Evolutionary conservation across 208 protist genomes (phyloP).

Genomic region (Acanthamoeba culbertsoni): DNA sequence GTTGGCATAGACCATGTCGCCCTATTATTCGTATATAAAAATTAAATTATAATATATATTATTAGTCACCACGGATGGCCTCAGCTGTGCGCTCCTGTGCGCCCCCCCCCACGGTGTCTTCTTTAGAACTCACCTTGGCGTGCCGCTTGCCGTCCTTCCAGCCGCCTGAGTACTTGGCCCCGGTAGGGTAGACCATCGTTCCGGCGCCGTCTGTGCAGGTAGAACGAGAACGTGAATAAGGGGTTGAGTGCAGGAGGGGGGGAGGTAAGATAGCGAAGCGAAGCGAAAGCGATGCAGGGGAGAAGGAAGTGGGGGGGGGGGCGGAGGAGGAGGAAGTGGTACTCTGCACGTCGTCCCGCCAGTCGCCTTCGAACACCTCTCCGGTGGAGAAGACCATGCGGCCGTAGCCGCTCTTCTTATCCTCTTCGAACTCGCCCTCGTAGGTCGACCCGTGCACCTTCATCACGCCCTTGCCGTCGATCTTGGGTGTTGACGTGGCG

Average conservation of each 20-base stretch:
- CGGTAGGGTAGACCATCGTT: conserved; percentile 16
- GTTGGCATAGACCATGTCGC: conserved; percentile 35
- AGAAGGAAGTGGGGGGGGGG: background rate
- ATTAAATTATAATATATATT: background rate
- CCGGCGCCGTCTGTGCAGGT: background rate
- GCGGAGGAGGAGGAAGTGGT: background rate
- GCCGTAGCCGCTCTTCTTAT: conserved; percentile 52
- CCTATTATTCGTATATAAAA: background rate
- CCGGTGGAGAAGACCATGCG: conserved; percentile 44
- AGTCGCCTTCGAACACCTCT: conserved; percentile 56
- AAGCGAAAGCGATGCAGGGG: background rate
- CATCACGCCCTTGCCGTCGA: conserved; percentile 57
- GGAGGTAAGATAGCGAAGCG: background rate
- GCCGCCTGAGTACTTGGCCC: conserved; percentile 6
- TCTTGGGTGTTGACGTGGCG: too few species aligned
- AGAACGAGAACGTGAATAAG: background rate
- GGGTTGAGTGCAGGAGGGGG: background rate
- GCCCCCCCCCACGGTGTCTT: too few species aligned
- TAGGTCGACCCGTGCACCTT: conserved; percentile 48
- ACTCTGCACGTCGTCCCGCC: conserved; percentile 49
- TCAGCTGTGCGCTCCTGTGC: too few species aligned
- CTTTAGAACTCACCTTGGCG: background rate
- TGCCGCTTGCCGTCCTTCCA: conserved; percentile 55
- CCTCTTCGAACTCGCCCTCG: conserved; percentile 40
- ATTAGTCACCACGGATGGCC: too few species aligned